Conservation (phyloP, 2,329 filamentous ascomycete genomes). For the Colletotrichum noveboracense region DNA sequence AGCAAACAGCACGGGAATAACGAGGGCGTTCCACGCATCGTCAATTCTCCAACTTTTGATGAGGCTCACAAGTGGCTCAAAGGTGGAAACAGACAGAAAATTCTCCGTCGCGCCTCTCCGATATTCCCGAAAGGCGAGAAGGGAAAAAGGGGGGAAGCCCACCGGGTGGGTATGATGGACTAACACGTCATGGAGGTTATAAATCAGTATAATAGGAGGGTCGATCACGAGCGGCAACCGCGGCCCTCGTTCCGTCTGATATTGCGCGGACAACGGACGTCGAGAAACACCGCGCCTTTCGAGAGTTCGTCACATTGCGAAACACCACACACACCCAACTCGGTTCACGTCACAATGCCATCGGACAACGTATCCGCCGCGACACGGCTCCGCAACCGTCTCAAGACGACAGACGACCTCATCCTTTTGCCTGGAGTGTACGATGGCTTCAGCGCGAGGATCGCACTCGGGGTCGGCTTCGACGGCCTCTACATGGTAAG, state of each 20-base stretch:
- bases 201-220: not conserved
- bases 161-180: not conserved
- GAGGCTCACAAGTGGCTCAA: not conserved
- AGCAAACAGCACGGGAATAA: not conserved
- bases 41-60: not conserved
- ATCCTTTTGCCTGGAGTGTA: slow-evolving; percentile 71
- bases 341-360: not conserved
- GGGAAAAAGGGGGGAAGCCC: not conserved
- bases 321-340: not conserved
- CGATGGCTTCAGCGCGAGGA: slow-evolving; percentile 69
- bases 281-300: not conserved
- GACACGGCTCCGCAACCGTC: slow-evolving; percentile 43
- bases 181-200: not conserved
- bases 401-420: slow-evolving; percentile 42
- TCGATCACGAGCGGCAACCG: not conserved
- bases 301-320: not conserved
- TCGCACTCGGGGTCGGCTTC: slow-evolving; percentile 67
- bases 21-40: not conserved
- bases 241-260: not conserved
- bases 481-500: slow-evolving; percentile 71
- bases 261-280: not conserved
- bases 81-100: not conserved
- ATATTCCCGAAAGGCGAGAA: not conserved
- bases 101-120: not conserved
- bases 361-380: slow-evolving; percentile 23